Evolutionary conservation across 441 rosid genomes (phyloP).

Genomic region (Euphorbia schlechtendalii): DNA sequence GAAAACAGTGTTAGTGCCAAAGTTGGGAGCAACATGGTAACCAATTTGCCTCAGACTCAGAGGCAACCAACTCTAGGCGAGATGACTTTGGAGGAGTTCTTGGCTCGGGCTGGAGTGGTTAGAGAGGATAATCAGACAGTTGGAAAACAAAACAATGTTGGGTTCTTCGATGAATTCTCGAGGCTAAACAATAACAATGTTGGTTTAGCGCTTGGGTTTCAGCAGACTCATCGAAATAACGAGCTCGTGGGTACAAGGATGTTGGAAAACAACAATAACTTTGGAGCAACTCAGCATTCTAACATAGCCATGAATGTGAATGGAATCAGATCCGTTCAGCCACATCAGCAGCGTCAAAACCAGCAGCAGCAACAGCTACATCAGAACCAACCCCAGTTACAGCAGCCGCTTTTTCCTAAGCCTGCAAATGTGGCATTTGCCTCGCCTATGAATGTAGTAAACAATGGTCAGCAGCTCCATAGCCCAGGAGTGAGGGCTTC

Average conservation of each 20-base stretch:
- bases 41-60: slow-evolving; percentile 46
- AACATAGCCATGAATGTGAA: too few relatives aligned
- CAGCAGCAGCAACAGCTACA: too few relatives aligned
- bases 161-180: slow-evolving; percentile 40
- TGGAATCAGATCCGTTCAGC: too few relatives aligned
- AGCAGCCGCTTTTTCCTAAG: slow-evolving; percentile 72
- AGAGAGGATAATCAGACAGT: slow-evolving; percentile 45
- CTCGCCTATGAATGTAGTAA: slow-evolving; percentile 36
- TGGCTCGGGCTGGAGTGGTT: slow-evolving; percentile 89
- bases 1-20: slow-evolving; percentile 26
- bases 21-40: too few relatives aligned
- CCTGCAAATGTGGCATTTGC: slow-evolving; percentile 47
- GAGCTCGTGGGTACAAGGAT: too few relatives aligned
- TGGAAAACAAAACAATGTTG: slow-evolving; percentile 27
- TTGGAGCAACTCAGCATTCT: too few relatives aligned
- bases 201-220: slow-evolving; percentile 44
- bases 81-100: slow-evolving; percentile 86
- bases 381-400: too few relatives aligned
- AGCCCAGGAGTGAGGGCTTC: slow-evolving; percentile 46
- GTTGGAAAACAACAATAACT: too few relatives aligned
- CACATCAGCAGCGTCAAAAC: slow-evolving; percentile 52
- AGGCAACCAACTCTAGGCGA: slow-evolving; percentile 81
- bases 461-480: slow-evolving; percentile 29
- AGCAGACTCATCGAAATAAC: slow-evolving; percentile 38
- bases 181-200: slow-evolving; percentile 29